These are phyloP conservation scores for Tuber melanosporum DNA, from an alignment of 495 filamentous ascomycete species.

Conservation along the genomic window DNA sequence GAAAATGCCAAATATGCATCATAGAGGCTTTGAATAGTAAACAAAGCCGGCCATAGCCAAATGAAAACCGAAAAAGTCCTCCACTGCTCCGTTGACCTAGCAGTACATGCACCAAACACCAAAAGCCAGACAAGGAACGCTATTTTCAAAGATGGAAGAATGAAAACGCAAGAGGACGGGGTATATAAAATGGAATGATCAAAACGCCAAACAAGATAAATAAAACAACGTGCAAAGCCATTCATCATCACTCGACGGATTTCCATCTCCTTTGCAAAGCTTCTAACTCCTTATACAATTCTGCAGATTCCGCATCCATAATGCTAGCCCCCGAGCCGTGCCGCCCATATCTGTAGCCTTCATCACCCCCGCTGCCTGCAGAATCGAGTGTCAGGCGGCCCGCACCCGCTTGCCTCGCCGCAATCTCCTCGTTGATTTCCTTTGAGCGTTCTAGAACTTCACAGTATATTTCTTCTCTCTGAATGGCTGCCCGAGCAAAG, in stretches of 20 bases:
- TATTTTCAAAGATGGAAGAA: not conserved
- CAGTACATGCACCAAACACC: not conserved
- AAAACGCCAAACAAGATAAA: not conserved
- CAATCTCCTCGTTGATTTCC: constrained; percentile 28
- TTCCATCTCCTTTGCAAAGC: constrained; percentile 31
- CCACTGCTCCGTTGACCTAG: not conserved
- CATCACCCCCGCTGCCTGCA: constrained; percentile 20
- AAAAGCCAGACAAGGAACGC: not conserved
- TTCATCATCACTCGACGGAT: constrained; percentile 19
- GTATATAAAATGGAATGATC: not conserved
- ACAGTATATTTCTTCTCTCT: constrained; percentile 30
- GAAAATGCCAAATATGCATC: not conserved
- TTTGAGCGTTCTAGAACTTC: constrained; percentile 28
- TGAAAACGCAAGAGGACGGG: not conserved
- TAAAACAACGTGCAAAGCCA: not conserved
- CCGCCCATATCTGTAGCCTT: constrained; percentile 21
- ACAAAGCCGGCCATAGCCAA: not conserved
- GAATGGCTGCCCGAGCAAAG: constrained; percentile 26
- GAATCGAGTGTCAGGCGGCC: constrained; percentile 15
- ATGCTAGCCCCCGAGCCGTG: constrained; percentile 8
- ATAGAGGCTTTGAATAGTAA: not conserved
- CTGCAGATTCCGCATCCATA: constrained; percentile 12
- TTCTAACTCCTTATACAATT: constrained; percentile 29
- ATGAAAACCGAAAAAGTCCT: not conserved
- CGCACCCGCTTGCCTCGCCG: constrained; percentile 18